Conservation (phyloP, 768 basidiomycete genomes). For the Xerocomellus chrysenteron region DNA sequence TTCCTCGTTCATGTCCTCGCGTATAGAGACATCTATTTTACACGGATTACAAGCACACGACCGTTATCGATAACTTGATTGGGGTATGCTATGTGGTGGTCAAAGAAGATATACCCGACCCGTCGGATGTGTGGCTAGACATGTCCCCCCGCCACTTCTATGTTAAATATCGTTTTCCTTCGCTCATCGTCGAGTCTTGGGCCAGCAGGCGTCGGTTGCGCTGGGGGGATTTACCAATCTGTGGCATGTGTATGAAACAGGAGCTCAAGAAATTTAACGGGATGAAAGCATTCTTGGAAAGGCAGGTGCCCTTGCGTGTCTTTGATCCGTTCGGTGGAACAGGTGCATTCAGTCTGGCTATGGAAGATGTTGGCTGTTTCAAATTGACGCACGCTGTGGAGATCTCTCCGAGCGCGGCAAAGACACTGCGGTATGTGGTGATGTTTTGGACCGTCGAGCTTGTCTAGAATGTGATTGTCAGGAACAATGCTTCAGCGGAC, state of each 20-base stretch:
- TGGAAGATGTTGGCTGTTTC: slow-evolving; percentile 55
- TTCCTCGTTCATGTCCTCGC: background rate
- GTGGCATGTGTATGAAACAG: slow-evolving; percentile 40
- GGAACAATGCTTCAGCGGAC: slow-evolving; percentile 52
- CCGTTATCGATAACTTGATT: slow-evolving; percentile 42
- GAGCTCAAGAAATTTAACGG: slow-evolving; percentile 32
- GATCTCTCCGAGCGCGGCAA: slow-evolving; percentile 71
- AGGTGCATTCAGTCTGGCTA: slow-evolving; percentile 62
- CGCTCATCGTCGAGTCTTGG: slow-evolving; percentile 41
- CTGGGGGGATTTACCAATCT: slow-evolving; percentile 43
- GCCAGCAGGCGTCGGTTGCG: slow-evolving; percentile 29
- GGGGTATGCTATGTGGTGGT: slow-evolving; percentile 49
- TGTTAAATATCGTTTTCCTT: slow-evolving; percentile 49
- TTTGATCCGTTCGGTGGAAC: slow-evolving; percentile 46
- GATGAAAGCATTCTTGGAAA: slow-evolving; percentile 34
- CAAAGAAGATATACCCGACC: slow-evolving; percentile 27
- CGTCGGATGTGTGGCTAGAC: slow-evolving; percentile 48
- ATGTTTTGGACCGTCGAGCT: background rate
- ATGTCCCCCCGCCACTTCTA: slow-evolving; percentile 61
- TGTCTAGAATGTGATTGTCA: slow-evolving; percentile 9
- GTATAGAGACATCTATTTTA: slow-evolving; percentile 60
- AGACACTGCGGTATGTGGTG: slow-evolving; percentile 54
- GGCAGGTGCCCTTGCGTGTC: slow-evolving; percentile 26
- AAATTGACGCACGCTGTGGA: slow-evolving; percentile 68
- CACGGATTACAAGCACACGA: slow-evolving; percentile 45